Conservation (phyloP, 179 eudicot genomes). For the Pouteria campechiana region DNA sequence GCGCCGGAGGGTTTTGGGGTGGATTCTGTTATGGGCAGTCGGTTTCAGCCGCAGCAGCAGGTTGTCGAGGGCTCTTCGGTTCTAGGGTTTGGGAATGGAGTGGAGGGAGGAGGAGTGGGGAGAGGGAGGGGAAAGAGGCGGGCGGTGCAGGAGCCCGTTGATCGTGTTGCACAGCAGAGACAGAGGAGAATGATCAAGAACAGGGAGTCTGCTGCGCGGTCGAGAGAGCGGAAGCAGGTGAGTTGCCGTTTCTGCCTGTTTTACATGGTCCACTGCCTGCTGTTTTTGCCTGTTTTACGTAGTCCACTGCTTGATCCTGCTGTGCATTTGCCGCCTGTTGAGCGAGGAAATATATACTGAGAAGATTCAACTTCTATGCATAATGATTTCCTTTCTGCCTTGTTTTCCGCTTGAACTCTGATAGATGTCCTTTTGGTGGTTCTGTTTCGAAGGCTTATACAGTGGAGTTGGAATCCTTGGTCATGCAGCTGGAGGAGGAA, state of each 20-base stretch:
- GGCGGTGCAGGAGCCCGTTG: constrained; percentile 29
- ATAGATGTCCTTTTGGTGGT: neutral
- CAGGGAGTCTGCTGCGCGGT: constrained; percentile 63
- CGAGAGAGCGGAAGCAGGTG: constrained; percentile 63
- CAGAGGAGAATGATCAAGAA: constrained; percentile 68
- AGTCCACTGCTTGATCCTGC: neutral
- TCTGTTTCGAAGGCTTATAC: constrained; percentile 35
- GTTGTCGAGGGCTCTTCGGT: constrained; percentile 1
- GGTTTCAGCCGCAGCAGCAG: constrained; percentile 6
- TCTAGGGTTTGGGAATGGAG: constrained; percentile 18
- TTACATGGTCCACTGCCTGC: neutral
- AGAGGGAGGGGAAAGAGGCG: constrained; percentile 21
- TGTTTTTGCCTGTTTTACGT: neutral
- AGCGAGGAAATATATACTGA: neutral
- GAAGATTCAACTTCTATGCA: neutral
- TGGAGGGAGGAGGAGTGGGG: constrained; percentile 10
- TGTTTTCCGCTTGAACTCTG: neutral
- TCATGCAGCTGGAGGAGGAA: constrained; percentile 49
- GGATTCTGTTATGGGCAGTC: constrained; percentile 19
- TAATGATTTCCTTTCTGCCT: neutral
- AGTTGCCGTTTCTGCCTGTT: neutral
- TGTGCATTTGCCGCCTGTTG: neutral
- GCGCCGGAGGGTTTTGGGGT: constrained; percentile 6
- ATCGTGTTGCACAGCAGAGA: constrained; percentile 59
- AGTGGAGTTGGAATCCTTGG: constrained; percentile 46